Conservation (phyloP, 2,329 filamentous ascomycete genomes). For the Xylaria sp. region DNA sequence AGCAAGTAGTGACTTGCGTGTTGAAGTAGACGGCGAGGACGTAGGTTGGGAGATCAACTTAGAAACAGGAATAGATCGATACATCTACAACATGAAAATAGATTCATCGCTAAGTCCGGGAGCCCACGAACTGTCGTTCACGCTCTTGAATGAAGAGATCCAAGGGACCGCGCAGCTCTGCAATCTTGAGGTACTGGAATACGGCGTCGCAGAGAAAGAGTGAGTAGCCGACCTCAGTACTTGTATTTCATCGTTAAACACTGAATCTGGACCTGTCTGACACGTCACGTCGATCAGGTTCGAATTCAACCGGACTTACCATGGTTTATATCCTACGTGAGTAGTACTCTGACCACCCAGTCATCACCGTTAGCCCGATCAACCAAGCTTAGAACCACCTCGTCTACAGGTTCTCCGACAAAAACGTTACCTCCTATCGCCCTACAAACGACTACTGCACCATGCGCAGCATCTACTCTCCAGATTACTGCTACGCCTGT, state of each 20-base stretch:
- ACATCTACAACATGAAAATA: conserved; percentile 41
- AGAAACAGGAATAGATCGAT: conserved; percentile 38
- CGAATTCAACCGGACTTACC: conserved; percentile 30
- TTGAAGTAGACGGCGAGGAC: conserved; percentile 40
- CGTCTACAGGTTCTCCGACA: conserved; percentile 33
- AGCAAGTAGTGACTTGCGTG: conserved; percentile 35
- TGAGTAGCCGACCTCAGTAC: neutral
- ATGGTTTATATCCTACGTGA: conserved; percentile 40
- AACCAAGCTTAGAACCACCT: neutral
- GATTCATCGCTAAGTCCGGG: conserved; percentile 33
- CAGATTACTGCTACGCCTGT: conserved; percentile 40
- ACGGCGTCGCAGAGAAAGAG: conserved; percentile 36
- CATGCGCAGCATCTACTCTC: conserved; percentile 39
- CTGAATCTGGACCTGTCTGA: neutral
- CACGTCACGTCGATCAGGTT: conserved; percentile 29
- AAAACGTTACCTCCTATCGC: conserved; percentile 39
- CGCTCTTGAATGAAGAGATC: conserved; percentile 36
- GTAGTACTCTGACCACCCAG: conserved; percentile 4
- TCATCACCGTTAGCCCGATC: neutral
- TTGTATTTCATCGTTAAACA: neutral
- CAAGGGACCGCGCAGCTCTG: conserved; percentile 41
- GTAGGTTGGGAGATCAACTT: conserved; percentile 40
- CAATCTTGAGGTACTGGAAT: conserved; percentile 40
- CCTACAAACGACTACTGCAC: conserved; percentile 40
- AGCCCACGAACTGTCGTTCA: conserved; percentile 36